phyloP scores from a whole-genome alignment of 208 protist species.

The Leishmania guyanensis region DNA sequence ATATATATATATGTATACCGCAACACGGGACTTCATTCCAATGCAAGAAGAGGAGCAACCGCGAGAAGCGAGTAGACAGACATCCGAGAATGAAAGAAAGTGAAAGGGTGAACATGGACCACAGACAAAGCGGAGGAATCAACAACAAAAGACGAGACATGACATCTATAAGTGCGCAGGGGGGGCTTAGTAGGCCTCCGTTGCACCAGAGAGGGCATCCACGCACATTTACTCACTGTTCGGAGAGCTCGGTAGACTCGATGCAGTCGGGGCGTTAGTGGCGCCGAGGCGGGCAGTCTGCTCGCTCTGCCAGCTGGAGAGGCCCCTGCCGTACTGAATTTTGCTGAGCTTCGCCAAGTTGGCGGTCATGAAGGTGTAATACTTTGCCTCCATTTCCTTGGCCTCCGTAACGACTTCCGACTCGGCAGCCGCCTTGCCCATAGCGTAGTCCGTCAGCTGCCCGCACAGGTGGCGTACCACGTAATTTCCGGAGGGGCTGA shows the following conservation, averaged over 20 bases:
- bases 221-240: background rate
- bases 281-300: slow-evolving; percentile 21
- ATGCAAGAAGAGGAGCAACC: background rate
- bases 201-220: background rate
- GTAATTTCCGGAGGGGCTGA: slow-evolving; percentile 80
- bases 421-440: slow-evolving; percentile 31
- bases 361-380: slow-evolving; percentile 38
- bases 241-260: background rate
- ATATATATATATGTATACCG: background rate
- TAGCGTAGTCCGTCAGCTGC: slow-evolving; percentile 56
- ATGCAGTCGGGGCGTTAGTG: background rate
- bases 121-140: background rate
- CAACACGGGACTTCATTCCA: background rate
- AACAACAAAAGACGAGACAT: slow-evolving; percentile 1
- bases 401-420: slow-evolving; percentile 40
- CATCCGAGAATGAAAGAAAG: background rate
- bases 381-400: slow-evolving; percentile 44
- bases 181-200: background rate
- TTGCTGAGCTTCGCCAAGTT: slow-evolving; percentile 26
- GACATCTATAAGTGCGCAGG: background rate
- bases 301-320: slow-evolving; percentile 34
- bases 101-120: background rate
- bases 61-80: background rate
- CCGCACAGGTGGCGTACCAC: slow-evolving; percentile 67
- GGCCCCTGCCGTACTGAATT: slow-evolving; percentile 35